A percentile compares a stretch with the other conserved stretches of the same genome.
Evolutionary conservation across 176 grass and related monocot species (phyloP).

Genomic region (Poa annua): DNA sequence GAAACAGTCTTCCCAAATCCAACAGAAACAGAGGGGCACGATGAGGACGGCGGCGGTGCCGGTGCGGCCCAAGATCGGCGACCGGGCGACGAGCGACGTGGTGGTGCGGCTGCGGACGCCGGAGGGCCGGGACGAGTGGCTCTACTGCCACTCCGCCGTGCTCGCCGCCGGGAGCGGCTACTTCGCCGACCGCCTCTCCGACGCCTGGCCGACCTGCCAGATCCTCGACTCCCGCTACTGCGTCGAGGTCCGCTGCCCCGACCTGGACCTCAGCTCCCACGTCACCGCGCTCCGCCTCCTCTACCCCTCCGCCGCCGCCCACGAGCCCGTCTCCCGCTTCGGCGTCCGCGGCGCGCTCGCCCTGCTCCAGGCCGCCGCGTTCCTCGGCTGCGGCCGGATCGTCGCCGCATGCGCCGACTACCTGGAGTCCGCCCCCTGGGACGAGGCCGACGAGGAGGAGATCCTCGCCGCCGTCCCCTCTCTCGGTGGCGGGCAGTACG

Average conservation of each 20-base stretch:
- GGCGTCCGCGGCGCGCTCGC: conserved; percentile 81
- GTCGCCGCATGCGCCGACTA: conserved; percentile 60
- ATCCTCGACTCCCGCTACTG: conserved; percentile 86
- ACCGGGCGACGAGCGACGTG: conserved; percentile 82
- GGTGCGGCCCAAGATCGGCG: conserved; percentile 53
- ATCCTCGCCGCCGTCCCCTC: conserved; percentile 57
- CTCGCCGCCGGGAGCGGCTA: conserved; percentile 74
- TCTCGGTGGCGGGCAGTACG: conserved; percentile 59
- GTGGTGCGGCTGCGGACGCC: conserved; percentile 81
- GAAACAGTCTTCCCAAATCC: conserved; percentile 15
- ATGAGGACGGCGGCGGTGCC: conserved; percentile 21
- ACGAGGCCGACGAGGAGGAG: conserved; percentile 87
- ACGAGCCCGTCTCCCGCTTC: conserved; percentile 66
- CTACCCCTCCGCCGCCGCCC: conserved; percentile 44
- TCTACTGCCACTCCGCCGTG: conserved; percentile 81
- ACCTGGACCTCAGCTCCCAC: conserved; percentile 35
- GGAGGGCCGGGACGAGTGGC: conserved; percentile 86
- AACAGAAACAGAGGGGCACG: not conserved
- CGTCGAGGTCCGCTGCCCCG: conserved; percentile 76
- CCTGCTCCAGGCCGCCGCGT: conserved; percentile 61
- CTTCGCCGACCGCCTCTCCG: conserved; percentile 84
- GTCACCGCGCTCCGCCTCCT: not conserved
- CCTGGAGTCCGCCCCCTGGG: conserved; percentile 85
- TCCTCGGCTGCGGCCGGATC: conserved; percentile 56
- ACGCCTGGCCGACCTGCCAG: conserved; percentile 93